Base-by-base conservation (phyloP, 768 basidiomycete species). In the Phanerochaete carnosa region DNA sequence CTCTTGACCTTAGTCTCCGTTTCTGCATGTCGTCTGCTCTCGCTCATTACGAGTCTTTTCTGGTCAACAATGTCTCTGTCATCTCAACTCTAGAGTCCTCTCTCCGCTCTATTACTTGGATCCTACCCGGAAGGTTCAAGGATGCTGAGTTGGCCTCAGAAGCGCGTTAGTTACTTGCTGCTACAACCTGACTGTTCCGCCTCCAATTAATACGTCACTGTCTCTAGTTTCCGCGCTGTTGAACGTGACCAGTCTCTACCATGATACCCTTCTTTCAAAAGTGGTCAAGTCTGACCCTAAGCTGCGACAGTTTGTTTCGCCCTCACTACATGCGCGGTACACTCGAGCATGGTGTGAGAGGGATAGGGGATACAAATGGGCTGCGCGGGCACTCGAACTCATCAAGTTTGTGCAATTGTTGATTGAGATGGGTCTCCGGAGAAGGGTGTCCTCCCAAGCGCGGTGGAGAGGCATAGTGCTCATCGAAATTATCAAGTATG, bases 61-160 rank as follows among this genome's bases (percentile, higher is more conserved):
- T 97, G 61, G 77, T 97, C 60, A 82, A 87, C 58, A 97, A 98
- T 75, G 86, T 91, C 25, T 86, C 88, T 1, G 87, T 91, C 23
- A 91, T 98, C 54, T 87, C 90, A 22, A 84, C 87, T n/a, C 76
- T 98, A 66, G 96, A 98, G 74, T 93, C 90, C 19, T 86, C 90
- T 28, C 75, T 98, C 64, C 81, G 94, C 64, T 95, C 94, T 39
- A 76, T 98, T 60, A 95, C 94, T 49, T 98, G 95, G 95, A 87
- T 98, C 68, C 77, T 98, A 46, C 96, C 96, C 46, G 95, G 95
- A 62, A 84, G 95, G 64, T 98, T 98, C 83, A 94, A 94, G 75
- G 95, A 98, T 81, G 94, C 95, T 49, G 95, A 98, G 73, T 79
- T 98, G 53, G 95, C 92, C 61, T 94, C 94, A 13, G 96, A 98